phyloP scores from a whole-genome alignment of 305 asterid species.

The Nicotiana rustica region DNA sequence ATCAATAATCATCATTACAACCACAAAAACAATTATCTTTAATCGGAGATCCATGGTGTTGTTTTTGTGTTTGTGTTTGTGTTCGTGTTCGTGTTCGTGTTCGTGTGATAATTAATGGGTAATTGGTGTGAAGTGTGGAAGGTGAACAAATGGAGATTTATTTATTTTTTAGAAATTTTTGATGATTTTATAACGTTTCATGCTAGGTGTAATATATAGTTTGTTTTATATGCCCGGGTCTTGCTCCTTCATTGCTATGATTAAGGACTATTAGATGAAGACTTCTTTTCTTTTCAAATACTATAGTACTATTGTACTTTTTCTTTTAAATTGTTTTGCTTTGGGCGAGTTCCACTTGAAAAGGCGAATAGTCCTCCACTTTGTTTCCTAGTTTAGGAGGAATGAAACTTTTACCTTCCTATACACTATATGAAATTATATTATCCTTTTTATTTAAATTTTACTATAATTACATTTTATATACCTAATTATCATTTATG shows the following conservation, averaged over 20 bases:
- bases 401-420: too few relatives aligned
- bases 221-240: not conserved
- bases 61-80: not conserved
- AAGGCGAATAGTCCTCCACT: too few relatives aligned
- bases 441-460: too few relatives aligned
- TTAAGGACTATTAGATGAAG: not conserved
- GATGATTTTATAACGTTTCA: not conserved
- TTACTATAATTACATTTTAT: too few relatives aligned
- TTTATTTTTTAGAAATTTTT: not conserved
- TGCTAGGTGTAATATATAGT: not conserved
- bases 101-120: not conserved
- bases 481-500: too few relatives aligned
- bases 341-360: not conserved
- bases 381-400: not conserved
- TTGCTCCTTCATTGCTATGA: slow-evolving; percentile 21
- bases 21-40: not conserved
- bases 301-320: not conserved
- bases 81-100: not conserved
- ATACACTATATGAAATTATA: too few relatives aligned
- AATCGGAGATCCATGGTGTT: not conserved
- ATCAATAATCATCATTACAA: not conserved
- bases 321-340: not conserved
- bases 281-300: not conserved
- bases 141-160: not conserved
- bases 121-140: not conserved